Percentiles rank a stretch among this genome's conserved stretches.
phyloP scores from a whole-genome alignment of 108 stramenopile genomes.

The Skeletonema costatum region DNA sequence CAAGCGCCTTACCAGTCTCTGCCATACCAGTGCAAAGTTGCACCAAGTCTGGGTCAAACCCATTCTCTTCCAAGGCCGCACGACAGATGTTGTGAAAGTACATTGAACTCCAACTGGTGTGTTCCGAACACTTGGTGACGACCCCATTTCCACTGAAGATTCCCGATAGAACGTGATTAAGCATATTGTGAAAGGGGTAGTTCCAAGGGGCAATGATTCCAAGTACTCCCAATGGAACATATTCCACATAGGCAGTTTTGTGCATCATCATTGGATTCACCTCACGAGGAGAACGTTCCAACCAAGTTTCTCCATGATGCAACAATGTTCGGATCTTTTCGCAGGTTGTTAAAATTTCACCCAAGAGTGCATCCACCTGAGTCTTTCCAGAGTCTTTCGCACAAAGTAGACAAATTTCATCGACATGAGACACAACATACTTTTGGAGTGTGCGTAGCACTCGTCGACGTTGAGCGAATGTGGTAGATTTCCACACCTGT shows the following conservation, averaged over 20 bases:
- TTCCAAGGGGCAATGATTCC: constrained; percentile 99
- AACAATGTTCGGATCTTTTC: constrained; percentile 93
- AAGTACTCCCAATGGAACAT: constrained; percentile 95
- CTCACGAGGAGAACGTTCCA: constrained; percentile 72
- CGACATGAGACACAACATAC: constrained; percentile 87
- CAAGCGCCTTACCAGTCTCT: constrained; percentile 93
- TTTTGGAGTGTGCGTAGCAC: constrained; percentile 93
- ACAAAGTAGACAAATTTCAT: constrained; percentile 89
- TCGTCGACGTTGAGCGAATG: constrained; percentile 88
- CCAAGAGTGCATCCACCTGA: constrained; percentile 91
- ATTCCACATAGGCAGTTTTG: constrained; percentile 96
- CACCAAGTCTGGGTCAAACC: constrained; percentile 92
- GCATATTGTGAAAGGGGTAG: constrained; percentile 98
- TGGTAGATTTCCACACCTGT: constrained; percentile 83
- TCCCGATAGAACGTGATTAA: constrained; percentile 96
- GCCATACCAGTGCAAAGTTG: constrained; percentile 93
- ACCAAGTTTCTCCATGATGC: constrained; percentile 89
- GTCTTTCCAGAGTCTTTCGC: constrained; percentile 90
- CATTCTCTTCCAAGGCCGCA: constrained; percentile 85
- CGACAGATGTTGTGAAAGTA: constrained; percentile 85
- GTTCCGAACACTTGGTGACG: constrained; percentile 95
- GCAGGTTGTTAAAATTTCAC: constrained; percentile 97
- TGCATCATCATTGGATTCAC: constrained; percentile 94
- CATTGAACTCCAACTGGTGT: constrained; percentile 88
- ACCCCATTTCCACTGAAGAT: constrained; percentile 97